These are phyloP conservation scores for Hypomyces rosellus DNA, from an alignment of 2,329 filamentous ascomycete genomes.

Conservation along the genomic window DNA sequence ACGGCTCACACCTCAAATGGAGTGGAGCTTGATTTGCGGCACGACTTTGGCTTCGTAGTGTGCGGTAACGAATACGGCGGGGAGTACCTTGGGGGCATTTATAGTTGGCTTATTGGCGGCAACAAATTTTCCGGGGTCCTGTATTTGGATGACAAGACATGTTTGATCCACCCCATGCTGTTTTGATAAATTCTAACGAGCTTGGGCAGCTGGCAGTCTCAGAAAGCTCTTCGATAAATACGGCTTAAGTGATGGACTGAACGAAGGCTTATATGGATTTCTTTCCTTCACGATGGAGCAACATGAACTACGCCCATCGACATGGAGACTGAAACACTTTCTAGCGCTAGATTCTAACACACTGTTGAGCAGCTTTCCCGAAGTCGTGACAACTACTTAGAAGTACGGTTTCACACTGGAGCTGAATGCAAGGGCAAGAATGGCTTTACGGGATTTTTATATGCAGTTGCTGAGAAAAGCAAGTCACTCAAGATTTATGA, in stretches of 20 bases:
- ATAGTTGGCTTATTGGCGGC: too few relatives aligned
- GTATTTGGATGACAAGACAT: background rate
- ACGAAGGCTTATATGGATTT: background rate
- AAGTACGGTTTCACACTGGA: slow-evolving; percentile 1
- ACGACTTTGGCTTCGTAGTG: slow-evolving; percentile 2
- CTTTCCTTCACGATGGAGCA: background rate
- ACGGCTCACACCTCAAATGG: background rate
- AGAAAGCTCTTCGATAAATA: background rate
- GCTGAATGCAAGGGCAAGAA: background rate
- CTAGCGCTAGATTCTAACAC: background rate
- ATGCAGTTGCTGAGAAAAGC: background rate
- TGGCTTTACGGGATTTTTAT: background rate
- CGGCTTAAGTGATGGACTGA: too few relatives aligned
- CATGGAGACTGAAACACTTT: slow-evolving; percentile 5
- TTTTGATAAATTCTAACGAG: background rate
- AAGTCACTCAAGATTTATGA: slow-evolving; percentile 1
- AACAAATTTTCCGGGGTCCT: too few relatives aligned
- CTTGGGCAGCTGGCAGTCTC: background rate
- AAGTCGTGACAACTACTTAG: background rate
- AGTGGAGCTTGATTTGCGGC: background rate
- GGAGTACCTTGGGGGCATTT: too few relatives aligned
- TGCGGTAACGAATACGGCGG: background rate
- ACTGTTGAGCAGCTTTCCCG: background rate
- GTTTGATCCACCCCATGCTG: background rate
- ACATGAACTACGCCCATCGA: background rate